Percentiles rank a stretch among this genome's conserved stretches.
These are phyloP conservation scores for Platanthera guangdongensis DNA, from an alignment of 106 monocot species.

Conservation along the genomic window DNA sequence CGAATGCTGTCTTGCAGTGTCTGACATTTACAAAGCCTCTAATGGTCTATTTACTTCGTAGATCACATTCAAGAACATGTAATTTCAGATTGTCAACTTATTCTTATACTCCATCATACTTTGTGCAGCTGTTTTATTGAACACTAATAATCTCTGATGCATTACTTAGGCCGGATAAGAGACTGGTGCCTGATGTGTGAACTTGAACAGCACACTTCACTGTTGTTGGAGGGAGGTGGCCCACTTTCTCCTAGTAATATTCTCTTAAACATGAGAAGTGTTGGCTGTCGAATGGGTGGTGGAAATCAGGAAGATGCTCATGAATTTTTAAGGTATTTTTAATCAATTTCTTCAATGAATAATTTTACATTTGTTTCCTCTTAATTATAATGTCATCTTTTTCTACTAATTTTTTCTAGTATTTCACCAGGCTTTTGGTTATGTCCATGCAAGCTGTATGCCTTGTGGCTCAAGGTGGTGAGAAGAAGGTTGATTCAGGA, in stretches of 20 bases:
- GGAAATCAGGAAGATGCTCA: slow-evolving; percentile 98
- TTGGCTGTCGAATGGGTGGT: slow-evolving; percentile 78
- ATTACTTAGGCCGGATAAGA: slow-evolving; percentile 41
- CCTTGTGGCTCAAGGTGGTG: slow-evolving; percentile 75
- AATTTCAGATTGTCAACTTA: slow-evolving; percentile 13
- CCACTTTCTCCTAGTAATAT: slow-evolving; percentile 69
- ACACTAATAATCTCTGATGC: background rate
- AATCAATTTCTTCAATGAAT: background rate
- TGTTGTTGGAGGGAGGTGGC: slow-evolving; percentile 54
- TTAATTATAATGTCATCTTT: background rate
- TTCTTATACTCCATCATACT: background rate
- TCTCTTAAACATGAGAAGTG: slow-evolving; percentile 77
- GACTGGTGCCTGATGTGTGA: slow-evolving; percentile 97
- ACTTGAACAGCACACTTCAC: slow-evolving; percentile 79
- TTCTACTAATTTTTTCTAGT: background rate
- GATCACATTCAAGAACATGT: slow-evolving; percentile 84
- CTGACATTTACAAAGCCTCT: slow-evolving; percentile 89
- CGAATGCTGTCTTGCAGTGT: slow-evolving; percentile 93
- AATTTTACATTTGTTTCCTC: too few species aligned
- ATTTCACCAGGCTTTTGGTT: slow-evolving; percentile 57
- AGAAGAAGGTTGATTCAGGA: slow-evolving; percentile 61
- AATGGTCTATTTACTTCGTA: slow-evolving; percentile 68
- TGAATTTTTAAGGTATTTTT: slow-evolving; percentile 76
- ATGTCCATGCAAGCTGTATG: slow-evolving; percentile 93
- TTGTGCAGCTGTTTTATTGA: background rate